Evolutionary conservation across 306 rosid species (phyloP), one percentile per base, ranked within the genome.

Genomic region (Vicia villosa): DNA sequence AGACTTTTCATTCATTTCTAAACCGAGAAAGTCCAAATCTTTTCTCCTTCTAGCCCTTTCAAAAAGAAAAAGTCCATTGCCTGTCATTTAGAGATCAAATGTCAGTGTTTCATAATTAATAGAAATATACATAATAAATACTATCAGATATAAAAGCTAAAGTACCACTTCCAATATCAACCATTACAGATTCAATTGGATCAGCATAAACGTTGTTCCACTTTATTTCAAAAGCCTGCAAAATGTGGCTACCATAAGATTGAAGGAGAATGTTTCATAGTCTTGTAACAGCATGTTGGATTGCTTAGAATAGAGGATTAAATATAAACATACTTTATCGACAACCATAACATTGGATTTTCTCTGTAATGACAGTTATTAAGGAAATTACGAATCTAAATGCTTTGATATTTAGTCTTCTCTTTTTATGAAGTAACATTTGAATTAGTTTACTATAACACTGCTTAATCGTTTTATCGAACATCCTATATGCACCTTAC

Each of bases 101-200:
- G 42, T 83, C 52, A 14, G 6, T 51, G 72, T 41, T 20, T 16
- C 32, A 55, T 68, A 77, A 62, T 38, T 47, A 66, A 22, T 61
- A 49, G 11, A 66, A 21, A 15, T 42, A 13, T 6, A 17, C 15
- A 34, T 49, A 17, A 49, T 19, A 61, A 67, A 15, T 13, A 74
- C 13, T 59, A 63, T 41, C 42, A 69, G n/a, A 58, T 20, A 41
- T n/a, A 62, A 47, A 36, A 70, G 55, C 14, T 4, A 55, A 57
- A 22, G 41, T 93, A 93, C 98, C 97, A 81, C 97, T 88, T 82
- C 98, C 97, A 41, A 93, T 87, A 80, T 93, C 98, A 81, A 93
- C 94, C 41, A 83, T 90, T 76, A 93, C 83, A 46, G 96, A 87
- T 55, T 77, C 86, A 78, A 82, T 65, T 26, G 90, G 82, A 63